These are phyloP conservation scores for Pelargonium citronellum DNA, from an alignment of 441 rosid species.

Conservation along the genomic window DNA sequence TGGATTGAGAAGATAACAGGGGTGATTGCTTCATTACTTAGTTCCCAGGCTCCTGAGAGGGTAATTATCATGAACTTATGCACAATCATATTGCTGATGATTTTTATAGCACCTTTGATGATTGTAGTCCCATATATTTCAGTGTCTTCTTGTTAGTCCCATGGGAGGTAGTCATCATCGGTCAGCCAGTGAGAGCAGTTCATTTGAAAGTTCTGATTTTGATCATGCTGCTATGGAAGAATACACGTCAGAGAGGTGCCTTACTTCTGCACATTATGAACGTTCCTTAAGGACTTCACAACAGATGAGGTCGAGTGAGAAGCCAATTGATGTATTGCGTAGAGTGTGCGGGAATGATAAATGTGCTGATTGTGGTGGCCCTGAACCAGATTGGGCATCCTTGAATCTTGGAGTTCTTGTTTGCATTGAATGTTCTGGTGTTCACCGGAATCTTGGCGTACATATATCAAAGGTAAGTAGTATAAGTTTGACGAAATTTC, in stretches of 20 bases:
- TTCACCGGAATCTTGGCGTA: slow-evolving; percentile 98
- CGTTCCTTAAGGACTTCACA: slow-evolving; percentile 59
- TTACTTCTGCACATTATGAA: slow-evolving; percentile 51
- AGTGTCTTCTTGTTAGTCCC: slow-evolving; percentile 76
- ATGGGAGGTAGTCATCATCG: slow-evolving; percentile 96
- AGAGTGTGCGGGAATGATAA: slow-evolving; percentile 90
- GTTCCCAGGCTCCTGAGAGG: slow-evolving; percentile 94
- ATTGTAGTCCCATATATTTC: slow-evolving; percentile 32
- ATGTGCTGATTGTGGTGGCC: slow-evolving; percentile 99
- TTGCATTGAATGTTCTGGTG: slow-evolving; percentile 98
- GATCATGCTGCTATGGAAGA: slow-evolving; percentile 80
- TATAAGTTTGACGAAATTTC: background rate
- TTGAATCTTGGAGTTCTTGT: slow-evolving; percentile 93
- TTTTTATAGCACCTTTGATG: slow-evolving; percentile 22
- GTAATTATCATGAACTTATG: slow-evolving; percentile 34
- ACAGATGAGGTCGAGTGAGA: slow-evolving; percentile 75
- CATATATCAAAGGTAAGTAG: slow-evolving; percentile 85
- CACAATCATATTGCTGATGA: slow-evolving; percentile 12
- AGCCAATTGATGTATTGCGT: slow-evolving; percentile 80
- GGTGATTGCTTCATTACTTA: slow-evolving; percentile 96
- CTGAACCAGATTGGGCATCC: slow-evolving; percentile 99
- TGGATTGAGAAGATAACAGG: slow-evolving; percentile 99
- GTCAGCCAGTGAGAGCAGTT: slow-evolving; percentile 98
- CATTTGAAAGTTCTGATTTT: slow-evolving; percentile 93
- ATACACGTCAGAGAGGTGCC: slow-evolving; percentile 64